These are phyloP conservation scores for Hexamita inflata DNA, from an alignment of 208 protist species.

Conservation along the genomic window DNA sequence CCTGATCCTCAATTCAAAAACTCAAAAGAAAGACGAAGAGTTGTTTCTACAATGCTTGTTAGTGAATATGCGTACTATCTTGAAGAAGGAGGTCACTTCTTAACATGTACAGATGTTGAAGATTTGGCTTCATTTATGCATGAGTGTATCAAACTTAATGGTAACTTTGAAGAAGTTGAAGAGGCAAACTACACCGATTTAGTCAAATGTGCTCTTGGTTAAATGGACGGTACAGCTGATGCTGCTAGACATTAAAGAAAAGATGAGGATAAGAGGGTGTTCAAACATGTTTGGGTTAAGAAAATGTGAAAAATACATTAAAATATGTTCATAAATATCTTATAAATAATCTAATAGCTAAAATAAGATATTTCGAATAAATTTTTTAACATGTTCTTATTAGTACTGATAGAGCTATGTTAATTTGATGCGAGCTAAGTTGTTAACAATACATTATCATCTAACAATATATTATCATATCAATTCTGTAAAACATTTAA, in stretches of 20 bases:
- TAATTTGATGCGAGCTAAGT: too few relatives aligned
- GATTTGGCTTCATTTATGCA: neutral
- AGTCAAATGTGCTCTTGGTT: neutral
- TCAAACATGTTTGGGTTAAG: slow-evolving; percentile 9
- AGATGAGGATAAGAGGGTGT: slow-evolving; percentile 3
- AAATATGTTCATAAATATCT: too few relatives aligned
- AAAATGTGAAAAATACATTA: too few relatives aligned
- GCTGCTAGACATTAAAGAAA: slow-evolving; percentile 14
- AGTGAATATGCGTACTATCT: slow-evolving; percentile 20
- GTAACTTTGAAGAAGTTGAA: slow-evolving; percentile 6
- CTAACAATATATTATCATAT: too few relatives aligned
- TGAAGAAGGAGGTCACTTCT: neutral
- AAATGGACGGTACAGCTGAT: slow-evolving; percentile 5
- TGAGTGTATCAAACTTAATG: neutral
- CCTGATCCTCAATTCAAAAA: slow-evolving; percentile 28
- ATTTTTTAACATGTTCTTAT: too few relatives aligned
- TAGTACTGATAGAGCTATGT: too few relatives aligned
- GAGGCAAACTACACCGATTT: neutral
- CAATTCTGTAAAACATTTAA: too few relatives aligned
- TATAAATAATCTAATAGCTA: too few relatives aligned
- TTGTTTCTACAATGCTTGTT: neutral
- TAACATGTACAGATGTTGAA: slow-evolving; percentile 9
- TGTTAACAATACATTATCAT: too few relatives aligned
- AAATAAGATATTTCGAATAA: too few relatives aligned
- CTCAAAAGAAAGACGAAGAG: slow-evolving; percentile 1